Evolutionary conservation across 2,329 filamentous ascomycete genomes (phyloP), one percentile per base, ranked within the genome.

Genomic region (Cytospora schulzeri): DNA sequence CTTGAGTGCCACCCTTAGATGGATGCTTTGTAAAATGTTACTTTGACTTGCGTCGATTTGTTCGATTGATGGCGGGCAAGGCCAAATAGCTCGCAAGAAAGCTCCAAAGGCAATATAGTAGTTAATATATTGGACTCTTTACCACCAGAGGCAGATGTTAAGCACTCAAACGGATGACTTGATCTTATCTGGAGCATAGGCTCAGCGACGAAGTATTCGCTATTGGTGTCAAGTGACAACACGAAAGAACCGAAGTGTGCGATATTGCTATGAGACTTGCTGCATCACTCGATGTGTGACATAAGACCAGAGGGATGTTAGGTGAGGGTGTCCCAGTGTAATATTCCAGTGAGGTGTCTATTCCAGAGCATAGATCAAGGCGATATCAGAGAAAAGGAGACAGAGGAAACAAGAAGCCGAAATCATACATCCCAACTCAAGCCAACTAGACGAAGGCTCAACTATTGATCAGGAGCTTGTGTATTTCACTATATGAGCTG

Each of bases 1-100:
- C n/a, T n/a, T n/a, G n/a, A n/a, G 68, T 83, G 80, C 81, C 81
- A 83, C 71, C 79, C 82, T 58, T 76, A 73, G 69, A 79, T 80
- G 8, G 79, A 75, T 0, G 81, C 81, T 67, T 80, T 79, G 71
- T 81, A 84, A 57, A 80, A 79, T 0, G 81, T 81, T 4, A 77
- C 73, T 14, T 77, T 73, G 4, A 81, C 73, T 31, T 69, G 67
- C 41, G 70, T 69, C 48, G 71, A 70, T 59, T 76, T 77, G 48
- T 66, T 70, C 19, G 73, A 70, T 55, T 70, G 60, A 58, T 14
- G 68, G 66, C 60, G 73, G 73, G n/a, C 80, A 70, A n/a, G 78
- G 48, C 76, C 77, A 82, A 26, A 75, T 70, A 17, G 73, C 73
- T 6, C 81, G 50, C 14, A 80, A 56, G 26, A 79, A 65, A 17